Base-by-base conservation (phyloP, 2,329 filamentous ascomycete species). In the Aureobasidium namibiae region DNA sequence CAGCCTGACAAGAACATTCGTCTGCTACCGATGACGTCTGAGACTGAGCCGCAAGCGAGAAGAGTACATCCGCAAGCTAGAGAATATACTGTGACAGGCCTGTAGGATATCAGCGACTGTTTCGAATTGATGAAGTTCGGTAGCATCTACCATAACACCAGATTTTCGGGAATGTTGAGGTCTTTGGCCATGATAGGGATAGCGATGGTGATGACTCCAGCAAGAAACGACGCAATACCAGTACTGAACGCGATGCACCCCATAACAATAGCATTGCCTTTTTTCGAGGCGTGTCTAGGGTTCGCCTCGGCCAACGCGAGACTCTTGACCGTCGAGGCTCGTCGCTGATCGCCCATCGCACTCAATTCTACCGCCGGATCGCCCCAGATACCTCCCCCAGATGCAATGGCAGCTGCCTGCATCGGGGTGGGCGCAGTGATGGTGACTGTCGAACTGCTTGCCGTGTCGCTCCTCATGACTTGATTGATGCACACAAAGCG, bases 1-100 rank as follows among this genome's bases (percentile, higher is more conserved):
- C 72, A 76, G 2, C 77, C 79, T 0, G 73, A 67, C 4, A 80
- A 67, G 52, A 80, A 78, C 66, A 79, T 75, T 34, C 73, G 64
- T 59, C 74, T 68, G 48, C 72, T 75, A 0, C 80, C 80, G 3
- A 81, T 71, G 0, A 78, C 74, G 67, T 82, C 79, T 4, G 77
- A 73, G 11, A 82, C 66, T 2, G 79, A 77, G 2, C 80, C 79
- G 2, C 74, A 73, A 0, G 81, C 66, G 0, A 82, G 70, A 1
- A 82, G 73, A 2, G 77, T 76, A 54, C 77, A 78, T 48, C 76
- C 77, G 52, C 76, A 75, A 0, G 77, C 77, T 14, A 80, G 56
- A 11, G 65, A 61, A 11, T 64, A 59, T 26, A 67, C 57, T 60
- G 68, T 29, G 69, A 68, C 4, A 65, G 69, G 42, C 73, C 68